These are phyloP conservation scores for Wickerhamiella spandovensis DNA, from an alignment of 805 yeast species.

Conservation along the genomic window DNA sequence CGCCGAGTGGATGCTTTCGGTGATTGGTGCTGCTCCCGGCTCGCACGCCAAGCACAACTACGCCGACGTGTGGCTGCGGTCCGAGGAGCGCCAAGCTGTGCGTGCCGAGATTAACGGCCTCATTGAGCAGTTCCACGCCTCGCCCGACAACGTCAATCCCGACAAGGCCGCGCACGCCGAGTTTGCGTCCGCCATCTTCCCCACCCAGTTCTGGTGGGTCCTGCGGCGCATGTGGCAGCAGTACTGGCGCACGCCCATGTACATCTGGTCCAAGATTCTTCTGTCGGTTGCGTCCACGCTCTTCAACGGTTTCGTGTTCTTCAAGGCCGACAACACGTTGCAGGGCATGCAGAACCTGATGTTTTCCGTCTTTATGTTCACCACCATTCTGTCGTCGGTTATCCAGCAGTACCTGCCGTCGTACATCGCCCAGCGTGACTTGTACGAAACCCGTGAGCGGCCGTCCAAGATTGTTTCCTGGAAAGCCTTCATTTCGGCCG, in stretches of 20 bases:
- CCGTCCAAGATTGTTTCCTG: slow-evolving; percentile 64
- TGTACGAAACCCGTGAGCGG: slow-evolving; percentile 58
- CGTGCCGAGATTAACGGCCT: slow-evolving; percentile 26
- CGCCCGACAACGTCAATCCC: slow-evolving; percentile 15
- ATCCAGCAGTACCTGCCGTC: slow-evolving; percentile 51
- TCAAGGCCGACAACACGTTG: slow-evolving; percentile 37
- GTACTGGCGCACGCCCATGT: slow-evolving; percentile 48
- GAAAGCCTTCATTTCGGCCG: slow-evolving; percentile 43
- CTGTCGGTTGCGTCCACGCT: slow-evolving; percentile 39
- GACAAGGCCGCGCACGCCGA: slow-evolving; percentile 14
- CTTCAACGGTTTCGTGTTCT: slow-evolving; percentile 62
- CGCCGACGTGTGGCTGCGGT: slow-evolving; percentile 46
- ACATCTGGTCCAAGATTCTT: slow-evolving; percentile 47
- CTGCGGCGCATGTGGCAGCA: slow-evolving; percentile 31
- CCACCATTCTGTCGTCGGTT: slow-evolving; percentile 43
- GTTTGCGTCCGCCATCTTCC: slow-evolving; percentile 35
- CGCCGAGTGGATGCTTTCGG: slow-evolving; percentile 61
- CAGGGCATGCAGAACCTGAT: slow-evolving; percentile 47
- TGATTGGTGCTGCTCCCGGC: slow-evolving; percentile 74
- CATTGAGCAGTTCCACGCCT: slow-evolving; percentile 21
- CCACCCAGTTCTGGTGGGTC: slow-evolving; percentile 32
- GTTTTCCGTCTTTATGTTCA: slow-evolving; percentile 46
- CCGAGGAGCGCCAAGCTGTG: slow-evolving; percentile 28
- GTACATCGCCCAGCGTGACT: slow-evolving; percentile 43
- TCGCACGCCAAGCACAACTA: slow-evolving; percentile 46